Evolutionary conservation across 352 stramenopile genomes (phyloP).

Genomic region (Globisporangium spiculum): DNA sequence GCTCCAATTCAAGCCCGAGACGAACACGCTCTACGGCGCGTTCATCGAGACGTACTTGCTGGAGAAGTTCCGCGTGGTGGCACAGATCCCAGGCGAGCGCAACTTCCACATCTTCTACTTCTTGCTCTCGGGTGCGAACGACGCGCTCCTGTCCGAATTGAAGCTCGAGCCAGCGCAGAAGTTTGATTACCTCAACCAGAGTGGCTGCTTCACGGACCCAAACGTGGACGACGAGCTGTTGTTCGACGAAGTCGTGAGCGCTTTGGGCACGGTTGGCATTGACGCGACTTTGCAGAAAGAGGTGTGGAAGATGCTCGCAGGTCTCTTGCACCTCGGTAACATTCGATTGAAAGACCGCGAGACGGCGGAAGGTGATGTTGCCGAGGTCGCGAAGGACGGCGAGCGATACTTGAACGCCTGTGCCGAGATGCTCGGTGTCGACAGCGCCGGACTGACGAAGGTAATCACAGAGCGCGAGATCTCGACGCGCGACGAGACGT

Average conservation of each 20-base stretch:
- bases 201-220: slow-evolving; percentile 72
- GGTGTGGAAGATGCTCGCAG: slow-evolving; percentile 75
- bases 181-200: slow-evolving; percentile 87
- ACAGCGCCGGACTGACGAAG: slow-evolving; percentile 50
- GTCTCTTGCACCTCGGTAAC: slow-evolving; percentile 82
- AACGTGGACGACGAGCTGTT: slow-evolving; percentile 88
- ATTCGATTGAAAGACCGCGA: slow-evolving; percentile 73
- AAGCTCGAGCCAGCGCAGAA: slow-evolving; percentile 50
- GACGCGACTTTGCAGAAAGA: slow-evolving; percentile 62
- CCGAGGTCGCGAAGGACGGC: slow-evolving; percentile 56
- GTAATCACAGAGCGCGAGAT: slow-evolving; percentile 84
- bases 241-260: slow-evolving; percentile 82
- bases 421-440: slow-evolving; percentile 71
- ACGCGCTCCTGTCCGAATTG: slow-evolving; percentile 56
- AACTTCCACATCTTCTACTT: slow-evolving; percentile 94
- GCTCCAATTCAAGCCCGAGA: slow-evolving; percentile 79
- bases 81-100: slow-evolving; percentile 80
- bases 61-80: slow-evolving; percentile 88
- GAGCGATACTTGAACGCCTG: slow-evolving; percentile 54
- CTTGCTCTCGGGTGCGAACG: slow-evolving; percentile 68
- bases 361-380: slow-evolving; percentile 73
- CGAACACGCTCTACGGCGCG: slow-evolving; percentile 68
- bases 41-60: slow-evolving; percentile 89
- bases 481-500: slow-evolving; percentile 74
- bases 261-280: slow-evolving; percentile 76